These are phyloP conservation scores for Populus alba DNA, from an alignment of 345 rosid species.

Conservation along the genomic window DNA sequence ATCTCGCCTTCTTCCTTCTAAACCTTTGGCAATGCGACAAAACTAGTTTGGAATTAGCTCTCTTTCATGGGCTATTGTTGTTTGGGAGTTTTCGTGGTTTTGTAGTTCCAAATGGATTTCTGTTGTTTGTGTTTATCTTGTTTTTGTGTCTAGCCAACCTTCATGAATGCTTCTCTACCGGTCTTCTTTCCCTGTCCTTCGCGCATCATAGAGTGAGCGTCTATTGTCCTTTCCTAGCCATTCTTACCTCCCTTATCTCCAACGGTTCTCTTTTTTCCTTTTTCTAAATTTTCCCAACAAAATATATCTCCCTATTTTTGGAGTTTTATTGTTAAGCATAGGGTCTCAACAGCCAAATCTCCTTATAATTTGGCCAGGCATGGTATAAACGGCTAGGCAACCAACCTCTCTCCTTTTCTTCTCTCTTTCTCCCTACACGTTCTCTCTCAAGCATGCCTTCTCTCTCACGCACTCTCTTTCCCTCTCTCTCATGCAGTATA, in stretches of 20 bases:
- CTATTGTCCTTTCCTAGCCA: background rate
- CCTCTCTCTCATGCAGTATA: too few relatives aligned
- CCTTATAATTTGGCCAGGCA: too few relatives aligned
- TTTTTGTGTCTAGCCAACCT: constrained; percentile 15
- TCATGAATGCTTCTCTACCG: constrained; percentile 31
- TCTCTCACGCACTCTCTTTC: too few relatives aligned
- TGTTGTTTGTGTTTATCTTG: background rate
- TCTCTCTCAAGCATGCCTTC: too few relatives aligned
- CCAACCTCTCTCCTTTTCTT: too few relatives aligned
- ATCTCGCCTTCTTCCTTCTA: background rate
- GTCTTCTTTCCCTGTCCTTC: constrained; percentile 23
- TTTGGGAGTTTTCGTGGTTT: background rate
- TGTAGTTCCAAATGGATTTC: background rate
- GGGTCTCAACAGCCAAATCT: too few relatives aligned
- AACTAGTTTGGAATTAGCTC: background rate
- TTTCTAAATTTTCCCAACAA: background rate
- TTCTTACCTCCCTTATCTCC: background rate
- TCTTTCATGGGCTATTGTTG: background rate
- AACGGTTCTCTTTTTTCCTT: background rate
- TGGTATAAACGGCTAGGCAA: too few relatives aligned
- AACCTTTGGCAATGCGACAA: background rate
- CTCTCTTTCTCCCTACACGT: too few relatives aligned
- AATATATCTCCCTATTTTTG: background rate
- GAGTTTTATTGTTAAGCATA: background rate
- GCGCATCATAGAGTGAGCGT: background rate